Percentiles rank a stretch among this genome's conserved stretches.
phyloP scores from a whole-genome alignment of 495 filamentous ascomycete genomes.

The Xylaria grammica region DNA sequence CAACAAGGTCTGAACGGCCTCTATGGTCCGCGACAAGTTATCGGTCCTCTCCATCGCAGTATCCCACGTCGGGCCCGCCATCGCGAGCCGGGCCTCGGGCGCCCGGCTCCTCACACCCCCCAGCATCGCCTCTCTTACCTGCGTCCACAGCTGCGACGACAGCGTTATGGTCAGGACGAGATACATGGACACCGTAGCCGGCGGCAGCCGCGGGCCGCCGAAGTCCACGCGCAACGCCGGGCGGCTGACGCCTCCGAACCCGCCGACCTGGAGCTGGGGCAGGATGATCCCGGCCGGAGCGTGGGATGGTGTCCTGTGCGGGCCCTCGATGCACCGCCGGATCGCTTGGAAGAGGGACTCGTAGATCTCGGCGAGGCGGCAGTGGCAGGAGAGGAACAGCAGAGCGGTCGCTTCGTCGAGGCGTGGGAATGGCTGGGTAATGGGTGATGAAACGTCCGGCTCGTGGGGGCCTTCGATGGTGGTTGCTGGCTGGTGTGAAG shows the following conservation, averaged over 20 bases:
- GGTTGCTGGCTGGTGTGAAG: neutral
- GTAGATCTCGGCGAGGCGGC: conserved; percentile 21
- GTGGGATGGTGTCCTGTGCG: neutral
- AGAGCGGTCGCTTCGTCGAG: conserved; percentile 24
- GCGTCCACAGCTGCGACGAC: conserved; percentile 19
- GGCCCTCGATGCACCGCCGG: conserved; percentile 14
- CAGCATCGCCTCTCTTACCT: conserved; percentile 1
- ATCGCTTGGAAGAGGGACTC: conserved; percentile 20
- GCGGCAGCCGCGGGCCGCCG: conserved; percentile 5
- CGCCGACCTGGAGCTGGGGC: conserved; percentile 21
- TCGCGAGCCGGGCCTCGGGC: neutral
- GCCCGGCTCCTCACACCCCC: neutral
- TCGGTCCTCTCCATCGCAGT: conserved; percentile 9
- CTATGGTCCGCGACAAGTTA: conserved; percentile 6
- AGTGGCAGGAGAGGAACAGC: conserved; percentile 21
- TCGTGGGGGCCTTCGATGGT: neutral
- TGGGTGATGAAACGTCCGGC: neutral
- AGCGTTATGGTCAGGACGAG: conserved; percentile 18
- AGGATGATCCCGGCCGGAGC: conserved; percentile 7
- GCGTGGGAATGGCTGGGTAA: neutral
- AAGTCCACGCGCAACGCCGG: conserved; percentile 19
- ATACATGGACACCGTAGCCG: conserved; percentile 20
- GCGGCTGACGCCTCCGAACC: neutral
- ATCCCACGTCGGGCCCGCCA: conserved; percentile 1
- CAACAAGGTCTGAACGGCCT: conserved; percentile 4